These are phyloP conservation scores for Reticulascus tulasneorum DNA, from an alignment of 2,329 filamentous ascomycete genomes.

Conservation along the genomic window DNA sequence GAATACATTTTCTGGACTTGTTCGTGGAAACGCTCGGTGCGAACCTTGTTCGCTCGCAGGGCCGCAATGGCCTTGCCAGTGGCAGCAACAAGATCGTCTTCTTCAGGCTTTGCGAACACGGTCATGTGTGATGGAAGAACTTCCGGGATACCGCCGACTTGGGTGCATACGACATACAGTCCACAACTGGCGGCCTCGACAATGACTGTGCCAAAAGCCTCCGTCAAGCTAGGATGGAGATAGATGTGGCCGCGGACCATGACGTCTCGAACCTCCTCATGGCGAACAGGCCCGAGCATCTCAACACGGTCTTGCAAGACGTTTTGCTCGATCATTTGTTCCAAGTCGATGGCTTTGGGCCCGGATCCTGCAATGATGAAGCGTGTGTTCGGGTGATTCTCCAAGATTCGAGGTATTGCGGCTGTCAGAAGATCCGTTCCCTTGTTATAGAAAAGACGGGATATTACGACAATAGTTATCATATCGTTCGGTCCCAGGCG, in stretches of 20 bases:
- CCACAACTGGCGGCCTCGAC: slow-evolving; percentile 96
- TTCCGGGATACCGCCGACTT: slow-evolving; percentile 94
- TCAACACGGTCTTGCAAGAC: slow-evolving; percentile 91
- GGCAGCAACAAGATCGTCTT: slow-evolving; percentile 87
- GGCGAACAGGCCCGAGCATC: slow-evolving; percentile 85
- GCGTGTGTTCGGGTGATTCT: slow-evolving; percentile 84
- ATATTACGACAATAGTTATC: slow-evolving; percentile 96
- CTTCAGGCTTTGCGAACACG: slow-evolving; percentile 92
- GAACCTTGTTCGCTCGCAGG: slow-evolving; percentile 78
- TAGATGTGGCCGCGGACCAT: slow-evolving; percentile 98
- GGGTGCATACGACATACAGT: slow-evolving; percentile 92
- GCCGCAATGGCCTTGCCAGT: slow-evolving; percentile 86
- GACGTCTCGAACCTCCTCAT: slow-evolving; percentile 94
- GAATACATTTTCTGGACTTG: slow-evolving; percentile 99
- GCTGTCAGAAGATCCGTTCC: slow-evolving; percentile 96
- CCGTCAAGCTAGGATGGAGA: slow-evolving; percentile 88
- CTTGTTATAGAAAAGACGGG: slow-evolving; percentile 97
- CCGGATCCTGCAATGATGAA: slow-evolving; percentile 97
- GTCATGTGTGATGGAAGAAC: slow-evolving; percentile 97
- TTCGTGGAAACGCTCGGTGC: slow-evolving; percentile 92
- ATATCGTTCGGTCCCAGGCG: slow-evolving; percentile 77
- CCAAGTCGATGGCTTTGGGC: slow-evolving; percentile 93
- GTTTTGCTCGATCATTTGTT: slow-evolving; percentile 96
- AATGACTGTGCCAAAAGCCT: slow-evolving; percentile 96
- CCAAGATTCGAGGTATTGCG: slow-evolving; percentile 87